phyloP scores from a whole-genome alignment of 495 filamentous ascomycete species.

The Trichoderma parareesei region DNA sequence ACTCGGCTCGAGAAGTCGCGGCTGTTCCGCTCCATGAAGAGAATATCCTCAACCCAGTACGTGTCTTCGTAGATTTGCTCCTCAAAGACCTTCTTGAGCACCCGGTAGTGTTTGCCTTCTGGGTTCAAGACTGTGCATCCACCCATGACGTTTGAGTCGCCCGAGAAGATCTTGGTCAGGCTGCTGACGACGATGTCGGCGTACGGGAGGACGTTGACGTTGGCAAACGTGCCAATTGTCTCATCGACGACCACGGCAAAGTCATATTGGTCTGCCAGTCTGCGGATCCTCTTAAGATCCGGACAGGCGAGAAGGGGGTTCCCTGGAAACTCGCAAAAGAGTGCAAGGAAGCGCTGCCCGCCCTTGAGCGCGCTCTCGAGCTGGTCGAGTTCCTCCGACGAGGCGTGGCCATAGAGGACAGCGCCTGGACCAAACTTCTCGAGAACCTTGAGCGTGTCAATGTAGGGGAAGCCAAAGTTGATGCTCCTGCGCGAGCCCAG shows the following conservation, averaged over 20 bases:
- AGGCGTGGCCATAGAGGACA: conserved; percentile 82
- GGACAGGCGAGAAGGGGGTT: conserved; percentile 86
- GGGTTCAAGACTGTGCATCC: conserved; percentile 85
- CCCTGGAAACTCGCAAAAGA: conserved; percentile 92
- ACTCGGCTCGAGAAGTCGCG: conserved; percentile 82
- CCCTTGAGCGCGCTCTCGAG: conserved; percentile 60
- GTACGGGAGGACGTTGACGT: conserved; percentile 82
- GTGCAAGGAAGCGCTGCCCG: conserved; percentile 71
- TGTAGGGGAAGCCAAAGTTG: conserved; percentile 83
- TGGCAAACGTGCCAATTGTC: conserved; percentile 92
- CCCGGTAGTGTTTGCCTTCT: conserved; percentile 57
- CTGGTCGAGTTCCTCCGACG: conserved; percentile 74
- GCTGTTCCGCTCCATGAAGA: conserved; percentile 94
- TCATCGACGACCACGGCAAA: conserved; percentile 93
- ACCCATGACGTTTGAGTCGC: conserved; percentile 97
- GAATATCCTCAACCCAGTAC: conserved; percentile 85
- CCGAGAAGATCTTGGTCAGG: conserved; percentile 93
- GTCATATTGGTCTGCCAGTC: conserved; percentile 72
- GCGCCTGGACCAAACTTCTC: conserved; percentile 92
- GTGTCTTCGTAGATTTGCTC: conserved; percentile 69
- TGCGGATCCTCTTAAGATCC: conserved; percentile 69
- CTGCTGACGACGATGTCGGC: conserved; percentile 90
- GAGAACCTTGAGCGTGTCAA: conserved; percentile 91
- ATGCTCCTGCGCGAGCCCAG: conserved; percentile 58
- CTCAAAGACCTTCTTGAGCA: conserved; percentile 53